A percentile compares a stretch with the other conserved stretches of the same genome.
These are phyloP conservation scores for Cystoderma amianthinum DNA, from an alignment of 768 basidiomycete species.

Conservation along the genomic window DNA sequence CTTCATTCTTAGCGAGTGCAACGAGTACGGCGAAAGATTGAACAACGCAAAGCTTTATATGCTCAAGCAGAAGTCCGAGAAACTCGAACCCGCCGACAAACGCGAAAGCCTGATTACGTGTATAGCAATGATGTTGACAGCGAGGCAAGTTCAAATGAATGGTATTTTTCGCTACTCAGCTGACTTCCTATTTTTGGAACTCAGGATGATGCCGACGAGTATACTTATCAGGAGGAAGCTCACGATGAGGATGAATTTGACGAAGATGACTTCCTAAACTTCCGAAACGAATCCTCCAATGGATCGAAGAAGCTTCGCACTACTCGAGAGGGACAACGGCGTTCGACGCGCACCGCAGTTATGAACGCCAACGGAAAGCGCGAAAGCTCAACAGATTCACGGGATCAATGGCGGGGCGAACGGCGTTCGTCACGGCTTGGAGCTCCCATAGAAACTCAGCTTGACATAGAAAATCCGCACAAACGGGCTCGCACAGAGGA, in stretches of 20 bases:
- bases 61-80: conserved; percentile 75
- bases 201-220: conserved; percentile 59
- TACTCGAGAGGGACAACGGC: conserved; percentile 31
- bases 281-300: conserved; percentile 33
- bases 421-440: conserved; percentile 66
- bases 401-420: conserved; percentile 66
- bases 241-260: conserved; percentile 60
- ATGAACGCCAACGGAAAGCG: conserved; percentile 50
- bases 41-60: conserved; percentile 55
- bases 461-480: conserved; percentile 40
- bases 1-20: conserved; percentile 53
- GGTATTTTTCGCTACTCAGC: conserved; percentile 11
- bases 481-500: conserved; percentile 81
- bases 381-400: conserved; percentile 43
- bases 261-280: conserved; percentile 39
- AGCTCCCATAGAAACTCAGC: conserved; percentile 39
- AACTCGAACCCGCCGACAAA: conserved; percentile 71
- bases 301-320: conserved; percentile 29
- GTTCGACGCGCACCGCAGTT: conserved; percentile 45
- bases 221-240: conserved; percentile 57
- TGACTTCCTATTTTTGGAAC: conserved; percentile 23
- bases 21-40: conserved; percentile 61
- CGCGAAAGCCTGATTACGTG: conserved; percentile 74
- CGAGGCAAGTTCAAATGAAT: conserved; percentile 44
- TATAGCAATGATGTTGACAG: conserved; percentile 61